These are phyloP conservation scores for Celoporthe dispersa DNA, from an alignment of 2,329 filamentous ascomycete species.

Conservation along the genomic window DNA sequence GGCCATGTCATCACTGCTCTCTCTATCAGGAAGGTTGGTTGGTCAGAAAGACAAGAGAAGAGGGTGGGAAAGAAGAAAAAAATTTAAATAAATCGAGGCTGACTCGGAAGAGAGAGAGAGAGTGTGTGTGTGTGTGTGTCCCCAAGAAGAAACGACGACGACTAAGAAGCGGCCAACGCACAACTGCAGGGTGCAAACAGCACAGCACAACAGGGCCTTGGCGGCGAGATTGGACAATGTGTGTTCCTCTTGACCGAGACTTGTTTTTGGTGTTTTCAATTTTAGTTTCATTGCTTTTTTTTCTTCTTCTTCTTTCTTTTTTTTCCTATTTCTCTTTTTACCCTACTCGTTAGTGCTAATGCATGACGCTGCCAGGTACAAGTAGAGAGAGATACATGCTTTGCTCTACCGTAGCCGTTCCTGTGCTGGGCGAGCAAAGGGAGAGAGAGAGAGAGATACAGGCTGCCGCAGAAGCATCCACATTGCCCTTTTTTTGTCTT, in stretches of 20 bases:
- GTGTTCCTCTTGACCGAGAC: background rate
- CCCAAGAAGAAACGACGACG: no score
- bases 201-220: background rate
- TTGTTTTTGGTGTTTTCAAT: background rate
- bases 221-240: background rate
- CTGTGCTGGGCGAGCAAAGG: background rate
- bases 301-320: background rate
- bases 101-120: background rate
- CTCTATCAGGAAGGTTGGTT: background rate
- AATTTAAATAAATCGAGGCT: no score
- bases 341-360: background rate
- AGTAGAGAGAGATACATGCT: background rate
- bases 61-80: no score
- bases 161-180: background rate
- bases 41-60: background rate
- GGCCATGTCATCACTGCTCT: background rate
- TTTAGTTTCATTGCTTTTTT: background rate
- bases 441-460: background rate
- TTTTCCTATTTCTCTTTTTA: no score
- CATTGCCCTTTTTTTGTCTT: background rate
- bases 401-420: background rate
- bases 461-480: background rate
- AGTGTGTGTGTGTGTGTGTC: background rate
- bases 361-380: conserved; percentile 8
- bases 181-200: background rate